Evolutionary conservation across 768 basidiomycete species (phyloP), one percentile per base, ranked within the genome.

Genomic region (Sporobolomyces phaffii): DNA sequence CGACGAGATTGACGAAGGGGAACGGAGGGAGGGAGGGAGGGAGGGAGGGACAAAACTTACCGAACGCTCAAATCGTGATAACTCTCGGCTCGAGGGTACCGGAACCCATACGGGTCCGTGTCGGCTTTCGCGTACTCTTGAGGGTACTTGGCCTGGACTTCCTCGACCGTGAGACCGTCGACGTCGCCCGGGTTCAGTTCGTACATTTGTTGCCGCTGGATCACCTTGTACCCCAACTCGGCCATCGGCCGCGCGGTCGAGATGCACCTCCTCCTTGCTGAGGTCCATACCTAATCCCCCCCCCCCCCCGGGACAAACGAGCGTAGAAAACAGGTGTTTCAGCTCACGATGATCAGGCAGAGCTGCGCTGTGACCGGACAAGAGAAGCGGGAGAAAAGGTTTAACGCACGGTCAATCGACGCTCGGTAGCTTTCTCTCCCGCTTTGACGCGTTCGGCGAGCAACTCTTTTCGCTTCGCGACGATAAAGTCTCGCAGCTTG

Each of bases 131-230:
- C 88, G 90, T 90, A 98, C 76, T 99, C 96, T 60, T 87, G 88
- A 0, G 94, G 90, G 77, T 93, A 98, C 73, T 85, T 86, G 77
- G 86, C 87, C 77, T 86, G 85, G 24, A 91, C 92, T 75, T 94
- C 87, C 70, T 90, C 89, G 1, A 90, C 87, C 2, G 87, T 89
- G 43, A 98, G 82, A 0, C 96, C 96, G 77, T 98, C 96, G 22
- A 98, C 86, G 68, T 78, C 78, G 10, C 88, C 94, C 57, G 93
- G 94, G 75, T 99, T 99, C 75, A 98, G 96, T 80, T 99, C 96
- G 57, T 86, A 82, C 93, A 98, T 97, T 78, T 93, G 92, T 0
- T 88, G 84, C 74, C 96, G 97, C 79, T 99, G 91, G 50, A 92
- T 84, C 34, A 98, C 90, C 62, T 80, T 79, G 76, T 79, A 81